Evolutionary conservation across 306 rosid genomes (phyloP), one percentile per base, ranked within the genome.

Genomic region (Vigna radiata): DNA sequence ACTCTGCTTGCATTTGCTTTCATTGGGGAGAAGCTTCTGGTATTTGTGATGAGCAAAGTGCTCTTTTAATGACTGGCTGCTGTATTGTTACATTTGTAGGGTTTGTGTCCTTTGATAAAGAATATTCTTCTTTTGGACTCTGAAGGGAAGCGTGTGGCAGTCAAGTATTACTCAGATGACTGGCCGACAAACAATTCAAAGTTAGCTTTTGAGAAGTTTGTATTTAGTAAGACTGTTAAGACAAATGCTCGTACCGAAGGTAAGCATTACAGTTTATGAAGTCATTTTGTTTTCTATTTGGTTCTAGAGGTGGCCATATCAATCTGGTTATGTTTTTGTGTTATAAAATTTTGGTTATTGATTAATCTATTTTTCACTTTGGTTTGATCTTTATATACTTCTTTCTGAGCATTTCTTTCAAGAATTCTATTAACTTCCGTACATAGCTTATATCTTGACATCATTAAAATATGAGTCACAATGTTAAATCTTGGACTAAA

Each of bases 61-160:
- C 66, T 56, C 46, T 23, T 59, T 46, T 53, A 37, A 61, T 76
- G 75, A 83, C 44, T 50, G 75, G 25, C 19, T 65, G 19, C 47
- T 61, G 5, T 74, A n/a, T 72, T 73, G 41, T 29, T 19, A 43
- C 31, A 19, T 31, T 12, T 84, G 25, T 31, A 95, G 99, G 97
- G 89, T n/a, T 87, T 79, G 23, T 86, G 90, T 84, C 99, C 97
- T 68, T 80, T 90, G 0, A 82, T 95, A 6, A 95, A 92, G 63
- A 92, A 88, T 82, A 90, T 95, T 86, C 97, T 95, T 82, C 93
- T 95, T 77, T 85, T 95, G 33, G 99, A 95, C 70, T 95, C 99
- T 1, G 99, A 95, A 73, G 99, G 97, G 79, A 90, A 92, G 83
- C 97, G 97, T 66, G 97, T 95, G 56, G 99, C 99, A 0, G 97